Base-by-base conservation (phyloP, 2,329 filamentous ascomycete species). In the Ceratocystis variospora region DNA sequence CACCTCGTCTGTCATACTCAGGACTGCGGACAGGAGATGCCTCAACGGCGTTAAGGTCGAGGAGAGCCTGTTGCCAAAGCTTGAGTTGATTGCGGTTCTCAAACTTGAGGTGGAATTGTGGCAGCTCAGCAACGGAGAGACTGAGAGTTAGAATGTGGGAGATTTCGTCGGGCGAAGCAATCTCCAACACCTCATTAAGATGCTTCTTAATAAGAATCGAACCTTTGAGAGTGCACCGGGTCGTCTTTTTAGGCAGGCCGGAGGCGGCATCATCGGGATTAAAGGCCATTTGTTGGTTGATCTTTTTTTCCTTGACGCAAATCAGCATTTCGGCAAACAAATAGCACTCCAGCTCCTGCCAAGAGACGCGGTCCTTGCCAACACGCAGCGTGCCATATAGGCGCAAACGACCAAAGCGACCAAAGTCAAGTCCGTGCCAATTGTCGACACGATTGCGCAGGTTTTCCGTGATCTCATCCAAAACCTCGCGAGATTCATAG, bases 311-410 rank as follows among this genome's bases (percentile, higher is more conserved):
- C 77, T 97, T 99, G 68, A 99, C 91, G 73, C 94, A 99, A 70
- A 99, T 99, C 71, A 99, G 87, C 94, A 99, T 99, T 77, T 99
- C 94, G 3, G 88, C 90, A 73, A 99, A 99, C 37, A 99, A 82
- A 74, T 90, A 99, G 75, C 94, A 99, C 75, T 99, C 92, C 66
- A 99, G 78, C 74, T 97, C 94, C 78, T 99, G 94, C 94, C 94
- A 99, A 5, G 92, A 92, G 70, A 93, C 82, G 70, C 91, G 91
- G 75, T 99, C 94, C 76, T 99, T 99, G 71, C 94, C 94, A 25
- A 99, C 94, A 64, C 90, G 87, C 67, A 99, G 84, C 1, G 88
- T 92, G 33, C 91, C 93, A 72, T 96, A 92, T 41, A 97, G 79
- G 41, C 92, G 86, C 70, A 99, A 81, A 73, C 94, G 96, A 69